Percentiles rank a stretch among this genome's conserved stretches.
These are phyloP conservation scores for Nemania diffusa DNA, from an alignment of 2,329 filamentous ascomycete species.

Conservation along the genomic window DNA sequence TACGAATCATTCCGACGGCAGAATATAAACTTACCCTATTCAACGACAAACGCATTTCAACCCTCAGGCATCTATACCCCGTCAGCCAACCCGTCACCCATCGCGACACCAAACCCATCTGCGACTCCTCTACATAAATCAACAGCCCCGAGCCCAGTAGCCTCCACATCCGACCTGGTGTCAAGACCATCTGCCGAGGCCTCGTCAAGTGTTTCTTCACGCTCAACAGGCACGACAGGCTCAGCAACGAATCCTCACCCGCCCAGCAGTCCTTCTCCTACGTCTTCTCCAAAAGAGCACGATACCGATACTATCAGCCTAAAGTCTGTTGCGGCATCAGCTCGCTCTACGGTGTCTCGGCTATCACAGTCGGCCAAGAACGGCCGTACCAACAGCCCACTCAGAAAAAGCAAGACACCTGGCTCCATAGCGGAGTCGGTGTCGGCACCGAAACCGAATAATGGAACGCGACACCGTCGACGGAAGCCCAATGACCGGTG, in stretches of 20 bases:
- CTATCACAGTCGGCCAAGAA: slow-evolving; percentile 56
- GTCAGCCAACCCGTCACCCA: slow-evolving; percentile 61
- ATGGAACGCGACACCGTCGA: slow-evolving; percentile 45
- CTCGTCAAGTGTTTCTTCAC: slow-evolving; percentile 53
- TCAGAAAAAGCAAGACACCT: slow-evolving; percentile 39
- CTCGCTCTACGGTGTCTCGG: slow-evolving; percentile 63
- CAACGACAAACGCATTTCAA: slow-evolving; percentile 83
- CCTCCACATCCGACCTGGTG: slow-evolving; percentile 61
- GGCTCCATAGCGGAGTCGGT: slow-evolving; percentile 34
- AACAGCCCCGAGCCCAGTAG: slow-evolving; percentile 54
- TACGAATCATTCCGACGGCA: slow-evolving; percentile 97
- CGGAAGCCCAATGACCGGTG: slow-evolving; percentile 79
- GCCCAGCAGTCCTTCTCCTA: slow-evolving; percentile 37
- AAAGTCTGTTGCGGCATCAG: slow-evolving; percentile 66
- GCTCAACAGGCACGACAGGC: slow-evolving; percentile 40
- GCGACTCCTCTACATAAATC: slow-evolving; percentile 57
- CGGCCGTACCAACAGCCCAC: slow-evolving; percentile 47
- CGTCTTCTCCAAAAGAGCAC: slow-evolving; percentile 50
- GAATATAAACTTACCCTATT: slow-evolving; percentile 79
- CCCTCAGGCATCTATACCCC: slow-evolving; percentile 78
- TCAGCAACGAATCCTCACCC: slow-evolving; percentile 31
- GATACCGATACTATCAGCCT: slow-evolving; percentile 64
- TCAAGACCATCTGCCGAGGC: slow-evolving; percentile 52
- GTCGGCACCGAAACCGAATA: slow-evolving; percentile 33
- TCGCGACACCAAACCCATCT: slow-evolving; percentile 55